These are phyloP conservation scores for Fusarium globosum DNA, from an alignment of 2,329 filamentous ascomycete species.

Conservation along the genomic window DNA sequence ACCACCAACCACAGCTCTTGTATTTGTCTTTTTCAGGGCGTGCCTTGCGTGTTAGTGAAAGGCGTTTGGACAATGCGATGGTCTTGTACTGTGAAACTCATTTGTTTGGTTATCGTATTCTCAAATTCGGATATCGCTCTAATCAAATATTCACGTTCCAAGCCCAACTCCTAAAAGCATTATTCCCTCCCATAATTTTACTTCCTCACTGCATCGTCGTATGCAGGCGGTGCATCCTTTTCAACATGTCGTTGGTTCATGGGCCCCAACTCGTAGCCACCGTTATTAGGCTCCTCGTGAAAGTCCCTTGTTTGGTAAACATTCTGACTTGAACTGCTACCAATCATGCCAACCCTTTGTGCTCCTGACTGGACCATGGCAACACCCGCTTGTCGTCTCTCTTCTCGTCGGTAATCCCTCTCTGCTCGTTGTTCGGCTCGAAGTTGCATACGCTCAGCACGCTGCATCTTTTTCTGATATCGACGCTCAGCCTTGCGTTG, in stretches of 20 bases:
- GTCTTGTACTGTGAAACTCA: background rate
- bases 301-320: background rate
- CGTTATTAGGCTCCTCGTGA: background rate
- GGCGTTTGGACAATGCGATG: background rate
- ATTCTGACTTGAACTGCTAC: background rate
- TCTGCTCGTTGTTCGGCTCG: conserved; percentile 35
- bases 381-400: conserved; percentile 21
- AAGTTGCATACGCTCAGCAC: conserved; percentile 36
- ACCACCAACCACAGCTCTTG: conserved; percentile 37
- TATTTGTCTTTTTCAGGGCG: conserved; percentile 28
- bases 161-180: background rate
- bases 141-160: background rate
- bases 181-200: background rate
- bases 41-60: conserved; percentile 6
- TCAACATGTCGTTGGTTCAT: conserved; percentile 2
- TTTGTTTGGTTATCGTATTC: background rate
- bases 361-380: conserved; percentile 7
- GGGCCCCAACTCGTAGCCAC: conserved; percentile 13
- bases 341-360: conserved; percentile 3
- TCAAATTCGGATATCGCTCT: background rate
- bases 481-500: conserved; percentile 36
- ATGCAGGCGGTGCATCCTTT: conserved; percentile 36
- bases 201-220: conserved; percentile 37
- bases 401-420: conserved; percentile 23
- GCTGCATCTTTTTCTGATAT: conserved; percentile 30